A percentile compares a stretch with the other conserved stretches of the same genome.
Evolutionary conservation across 768 basidiomycete genomes (phyloP).

Genomic region (Mycena pura): DNA sequence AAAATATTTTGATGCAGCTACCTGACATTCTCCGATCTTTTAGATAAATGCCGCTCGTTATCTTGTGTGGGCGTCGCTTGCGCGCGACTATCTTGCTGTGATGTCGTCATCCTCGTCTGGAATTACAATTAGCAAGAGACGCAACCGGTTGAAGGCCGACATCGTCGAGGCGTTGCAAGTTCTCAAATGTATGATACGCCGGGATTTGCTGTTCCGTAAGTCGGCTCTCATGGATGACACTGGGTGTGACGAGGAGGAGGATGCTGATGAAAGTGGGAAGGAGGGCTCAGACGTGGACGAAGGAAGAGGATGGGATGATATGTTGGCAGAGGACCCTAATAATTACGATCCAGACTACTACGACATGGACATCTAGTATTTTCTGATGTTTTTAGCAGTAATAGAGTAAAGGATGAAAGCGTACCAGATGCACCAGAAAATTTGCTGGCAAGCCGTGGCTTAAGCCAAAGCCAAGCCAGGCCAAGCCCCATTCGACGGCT

Average conservation of each 20-base stretch:
- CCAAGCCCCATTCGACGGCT: background rate
- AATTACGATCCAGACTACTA: background rate
- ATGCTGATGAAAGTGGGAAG: background rate
- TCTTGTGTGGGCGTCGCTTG: constrained; percentile 43
- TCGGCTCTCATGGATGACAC: background rate
- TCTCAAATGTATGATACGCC: background rate
- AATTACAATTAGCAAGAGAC: background rate
- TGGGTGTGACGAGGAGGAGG: background rate
- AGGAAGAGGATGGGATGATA: background rate
- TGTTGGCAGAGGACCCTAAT: background rate
- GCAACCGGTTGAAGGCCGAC: background rate
- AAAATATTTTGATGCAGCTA: background rate
- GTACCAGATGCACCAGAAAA: no score
- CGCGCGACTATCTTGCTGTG: constrained; percentile 44
- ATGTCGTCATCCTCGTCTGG: constrained; percentile 49
- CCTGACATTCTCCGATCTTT: background rate
- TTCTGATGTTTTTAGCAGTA: background rate
- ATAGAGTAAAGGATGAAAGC: background rate
- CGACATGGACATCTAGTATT: background rate
- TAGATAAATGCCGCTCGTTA: constrained; percentile 35
- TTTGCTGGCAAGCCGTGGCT: background rate
- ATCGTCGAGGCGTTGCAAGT: constrained; percentile 1
- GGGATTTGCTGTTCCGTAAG: background rate
- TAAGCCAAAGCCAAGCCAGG: background rate
- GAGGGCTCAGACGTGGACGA: no score